Conservation (phyloP, 2,329 filamentous ascomycete genomes). For the Venturia pyrina region DNA sequence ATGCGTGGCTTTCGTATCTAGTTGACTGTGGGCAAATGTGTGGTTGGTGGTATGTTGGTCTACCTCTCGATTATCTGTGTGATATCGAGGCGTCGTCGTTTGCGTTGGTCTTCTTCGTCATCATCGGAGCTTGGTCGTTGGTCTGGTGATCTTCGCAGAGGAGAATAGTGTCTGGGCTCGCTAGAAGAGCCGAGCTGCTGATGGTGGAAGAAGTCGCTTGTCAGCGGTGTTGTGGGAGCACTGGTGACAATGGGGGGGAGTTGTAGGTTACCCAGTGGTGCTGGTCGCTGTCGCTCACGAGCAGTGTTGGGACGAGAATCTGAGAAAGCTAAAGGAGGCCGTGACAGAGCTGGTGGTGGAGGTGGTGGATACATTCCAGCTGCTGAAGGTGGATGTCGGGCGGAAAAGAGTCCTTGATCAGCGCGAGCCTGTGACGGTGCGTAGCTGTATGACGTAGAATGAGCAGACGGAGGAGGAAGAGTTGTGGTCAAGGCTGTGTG, state of each 20-base stretch:
- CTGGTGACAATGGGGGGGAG: constrained; percentile 11
- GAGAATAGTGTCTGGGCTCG: not conserved
- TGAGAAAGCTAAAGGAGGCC: not conserved
- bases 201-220: constrained; percentile 4
- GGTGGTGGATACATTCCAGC: constrained; percentile 11
- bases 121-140: not conserved
- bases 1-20: not conserved
- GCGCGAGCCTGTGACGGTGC: not conserved
- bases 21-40: not conserved
- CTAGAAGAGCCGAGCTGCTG: not conserved
- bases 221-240: constrained; percentile 11
- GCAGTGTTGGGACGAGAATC: not conserved
- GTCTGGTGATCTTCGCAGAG: not conserved
- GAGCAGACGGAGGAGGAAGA: constrained; percentile 5
- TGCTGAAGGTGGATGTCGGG: not conserved
- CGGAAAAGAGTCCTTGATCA: constrained; percentile 1
- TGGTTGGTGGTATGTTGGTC: not conserved
- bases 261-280: not conserved
- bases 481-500: constrained; percentile 9
- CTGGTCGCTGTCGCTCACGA: constrained; percentile 5
- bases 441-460: not conserved
- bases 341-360: not conserved
- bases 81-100: constrained; percentile 15
- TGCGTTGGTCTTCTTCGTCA: constrained; percentile 13
- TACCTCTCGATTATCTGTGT: constrained; percentile 13